Base-by-base conservation (phyloP, 1,284 basidiomycete species). In the Boletus sp. region DNA sequence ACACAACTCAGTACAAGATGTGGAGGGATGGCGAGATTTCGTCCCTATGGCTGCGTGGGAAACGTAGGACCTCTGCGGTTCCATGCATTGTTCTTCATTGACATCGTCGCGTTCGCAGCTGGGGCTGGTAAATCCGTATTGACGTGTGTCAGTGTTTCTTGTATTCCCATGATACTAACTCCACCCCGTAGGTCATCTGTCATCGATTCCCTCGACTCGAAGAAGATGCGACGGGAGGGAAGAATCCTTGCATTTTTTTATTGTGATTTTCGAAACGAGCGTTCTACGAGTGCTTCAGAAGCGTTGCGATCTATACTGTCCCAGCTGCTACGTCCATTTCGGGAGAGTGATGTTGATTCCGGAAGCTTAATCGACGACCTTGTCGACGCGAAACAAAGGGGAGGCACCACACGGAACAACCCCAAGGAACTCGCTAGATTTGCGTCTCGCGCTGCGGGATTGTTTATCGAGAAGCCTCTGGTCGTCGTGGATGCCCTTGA, bases 401-500 rank as follows among this genome's bases (percentile, higher is more conserved):
- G 33, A 4, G 55, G 53, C 4, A 22, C 22, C 18, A 50, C 48
- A 13, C 48, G 22, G 18, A n/a, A 18, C 12, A 46, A 27, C 20
- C 27, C 39, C 9, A 42, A 36, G 13, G 39, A 43, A 9, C 54
- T 55, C 22, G 22, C 39, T 43, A 24, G 9, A 16, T 56, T 56
- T 2, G 27, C 7, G 3, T 56, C 27, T 36, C 35, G 41, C 18
- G 11, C 41, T 4, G 55, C 55, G 7, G 12, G 7, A 4, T 13
- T 56, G n/a, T 56, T 31, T 6, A 9, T 5, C 2, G 7, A 44
- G 39, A 56, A 18, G n/a, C 55, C 55, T 18, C 16, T 56, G n/a
- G 53, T 56, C 2, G 24, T 56, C 9, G 53, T 56, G n/a, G 55
- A 56, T 31, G 55, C 55, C 13, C 55, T 56, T 8, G 55, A 56